These are phyloP conservation scores for Trichoderma sp. DNA, from an alignment of 2,329 filamentous ascomycete species.

Conservation along the genomic window DNA sequence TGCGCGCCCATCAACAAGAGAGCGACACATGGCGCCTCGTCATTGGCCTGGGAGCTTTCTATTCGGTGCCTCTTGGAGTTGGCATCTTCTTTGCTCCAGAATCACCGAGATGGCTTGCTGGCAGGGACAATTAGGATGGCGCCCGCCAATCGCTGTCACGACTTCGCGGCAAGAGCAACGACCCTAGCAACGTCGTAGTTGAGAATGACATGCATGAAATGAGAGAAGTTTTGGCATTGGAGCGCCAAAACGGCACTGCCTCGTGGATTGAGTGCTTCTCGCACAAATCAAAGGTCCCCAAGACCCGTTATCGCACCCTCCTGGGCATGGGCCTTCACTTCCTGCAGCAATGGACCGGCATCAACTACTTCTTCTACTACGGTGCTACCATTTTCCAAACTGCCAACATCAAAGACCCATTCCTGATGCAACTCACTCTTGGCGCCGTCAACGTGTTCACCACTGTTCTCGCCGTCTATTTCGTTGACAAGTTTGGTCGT, in stretches of 20 bases:
- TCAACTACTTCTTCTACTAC: conserved; percentile 64
- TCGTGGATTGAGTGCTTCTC: conserved; percentile 61
- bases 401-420: conserved; percentile 63
- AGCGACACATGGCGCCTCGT: conserved; percentile 60
- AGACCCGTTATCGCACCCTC: conserved; percentile 60
- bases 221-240: conserved; percentile 44
- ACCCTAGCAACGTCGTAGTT: conserved; percentile 43
- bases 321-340: conserved; percentile 63
- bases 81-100: conserved; percentile 55
- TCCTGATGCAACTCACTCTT: conserved; percentile 65
- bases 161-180: conserved; percentile 49
- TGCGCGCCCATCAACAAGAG: conserved; percentile 40
- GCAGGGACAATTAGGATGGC: conserved; percentile 44
- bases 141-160: conserved; percentile 51
- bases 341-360: conserved; percentile 64
- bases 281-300: conserved; percentile 49
- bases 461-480: conserved; percentile 64
- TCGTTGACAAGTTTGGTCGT: conserved; percentile 67
- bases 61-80: conserved; percentile 49
- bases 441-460: conserved; percentile 64
- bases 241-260: conserved; percentile 43
- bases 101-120: conserved; percentile 55
- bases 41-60: conserved; percentile 53
- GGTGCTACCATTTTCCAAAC: conserved; percentile 65
- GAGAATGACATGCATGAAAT: conserved; percentile 54